Evolutionary conservation across 331 rosid genomes (phyloP).

Genomic region (Rhamnella rubrinervis): DNA sequence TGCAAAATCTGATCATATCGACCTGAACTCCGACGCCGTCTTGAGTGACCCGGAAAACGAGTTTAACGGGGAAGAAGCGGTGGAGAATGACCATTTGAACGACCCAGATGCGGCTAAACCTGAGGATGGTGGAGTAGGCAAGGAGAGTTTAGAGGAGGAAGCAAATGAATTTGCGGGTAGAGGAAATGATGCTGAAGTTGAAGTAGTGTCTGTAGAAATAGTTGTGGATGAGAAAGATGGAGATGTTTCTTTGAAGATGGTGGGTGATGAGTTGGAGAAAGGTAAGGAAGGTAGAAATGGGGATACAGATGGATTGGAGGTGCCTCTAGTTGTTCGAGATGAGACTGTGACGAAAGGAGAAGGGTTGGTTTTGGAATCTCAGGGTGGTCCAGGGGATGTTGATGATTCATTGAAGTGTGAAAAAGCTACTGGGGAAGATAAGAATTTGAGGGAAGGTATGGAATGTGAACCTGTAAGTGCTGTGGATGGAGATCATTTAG

Average conservation of each 20-base stretch:
- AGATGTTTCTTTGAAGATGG: constrained; percentile 8
- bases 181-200: constrained; percentile 25
- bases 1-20: constrained; percentile 32
- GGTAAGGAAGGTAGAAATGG: constrained; percentile 12
- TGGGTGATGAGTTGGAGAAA: constrained; percentile 1
- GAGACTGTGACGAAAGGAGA: constrained; percentile 11
- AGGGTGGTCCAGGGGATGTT: constrained; percentile 11
- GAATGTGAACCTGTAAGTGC: constrained; percentile 1
- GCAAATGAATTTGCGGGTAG: constrained; percentile 19
- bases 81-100: not conserved
- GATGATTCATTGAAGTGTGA: not conserved
- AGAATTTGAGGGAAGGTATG: constrained; percentile 3
- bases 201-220: constrained; percentile 21
- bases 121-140: constrained; percentile 12
- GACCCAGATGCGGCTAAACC: constrained; percentile 1
- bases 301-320: constrained; percentile 14
- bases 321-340: not conserved
- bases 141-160: constrained; percentile 28
- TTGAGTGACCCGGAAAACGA: constrained; percentile 34
- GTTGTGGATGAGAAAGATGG: constrained; percentile 18
- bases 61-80: constrained; percentile 24
- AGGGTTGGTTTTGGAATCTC: constrained; percentile 24
- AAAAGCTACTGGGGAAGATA: constrained; percentile 3
- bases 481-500: constrained; percentile 12
- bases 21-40: constrained; percentile 47